Evolutionary conservation across 108 stramenopile genomes (phyloP).

Genomic region (Discostella pseudostelligera): DNA sequence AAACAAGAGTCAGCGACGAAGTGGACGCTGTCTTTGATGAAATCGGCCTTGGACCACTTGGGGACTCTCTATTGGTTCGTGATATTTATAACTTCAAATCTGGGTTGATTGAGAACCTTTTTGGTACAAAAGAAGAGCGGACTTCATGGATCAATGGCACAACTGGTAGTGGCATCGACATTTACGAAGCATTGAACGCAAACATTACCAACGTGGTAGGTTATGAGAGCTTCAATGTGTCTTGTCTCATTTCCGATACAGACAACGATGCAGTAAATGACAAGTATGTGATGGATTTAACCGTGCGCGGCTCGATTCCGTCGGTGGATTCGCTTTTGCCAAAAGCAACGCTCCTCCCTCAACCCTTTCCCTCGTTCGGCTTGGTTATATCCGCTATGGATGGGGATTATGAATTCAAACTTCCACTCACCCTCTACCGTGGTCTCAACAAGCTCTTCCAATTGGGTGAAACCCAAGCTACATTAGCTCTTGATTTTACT

Average conservation of each 20-base stretch:
- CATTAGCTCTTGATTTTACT: neutral
- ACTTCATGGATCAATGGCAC: slow-evolving; percentile 13
- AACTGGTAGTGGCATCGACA: neutral
- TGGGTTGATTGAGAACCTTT: slow-evolving; percentile 14
- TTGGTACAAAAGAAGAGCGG: neutral
- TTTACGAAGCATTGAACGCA: neutral
- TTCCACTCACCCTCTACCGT: neutral
- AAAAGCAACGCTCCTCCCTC: neutral
- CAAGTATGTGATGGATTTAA: slow-evolving; percentile 3
- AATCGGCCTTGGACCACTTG: slow-evolving; percentile 20
- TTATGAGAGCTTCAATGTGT: neutral
- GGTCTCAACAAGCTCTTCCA: slow-evolving; percentile 4
- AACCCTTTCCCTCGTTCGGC: neutral
- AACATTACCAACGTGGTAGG: neutral
- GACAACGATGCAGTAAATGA: slow-evolving; percentile 3
- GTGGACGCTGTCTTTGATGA: slow-evolving; percentile 12
- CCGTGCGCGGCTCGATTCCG: neutral
- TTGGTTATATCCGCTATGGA: neutral
- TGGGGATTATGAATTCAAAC: neutral
- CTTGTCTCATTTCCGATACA: slow-evolving; percentile 3
- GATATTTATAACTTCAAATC: slow-evolving; percentile 18
- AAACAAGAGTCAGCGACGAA: neutral
- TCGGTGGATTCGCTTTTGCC: neutral
- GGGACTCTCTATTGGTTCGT: neutral
- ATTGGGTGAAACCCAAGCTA: slow-evolving; percentile 4